Conservation (phyloP, 257 asterid species). For the Rehmannia glutinosa region DNA sequence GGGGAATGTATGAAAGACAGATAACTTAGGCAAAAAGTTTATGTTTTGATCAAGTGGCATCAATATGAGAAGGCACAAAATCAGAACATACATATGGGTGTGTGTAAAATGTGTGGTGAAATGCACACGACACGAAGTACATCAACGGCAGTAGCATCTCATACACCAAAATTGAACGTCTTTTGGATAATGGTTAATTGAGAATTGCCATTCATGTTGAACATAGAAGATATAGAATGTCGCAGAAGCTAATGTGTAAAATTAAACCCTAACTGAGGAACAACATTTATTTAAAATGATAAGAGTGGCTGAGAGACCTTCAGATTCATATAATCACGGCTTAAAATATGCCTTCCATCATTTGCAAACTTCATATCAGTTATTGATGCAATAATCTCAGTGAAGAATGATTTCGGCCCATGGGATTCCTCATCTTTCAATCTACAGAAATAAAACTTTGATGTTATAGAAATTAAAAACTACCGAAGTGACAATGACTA, state of each 20-base stretch:
- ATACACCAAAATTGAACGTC: too few relatives aligned
- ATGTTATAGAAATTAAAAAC: slow-evolving; percentile 9
- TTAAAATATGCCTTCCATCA: slow-evolving; percentile 70
- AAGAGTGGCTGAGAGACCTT: slow-evolving; percentile 42
- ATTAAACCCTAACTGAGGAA: slow-evolving; percentile 7
- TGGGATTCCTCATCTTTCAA: slow-evolving; percentile 52
- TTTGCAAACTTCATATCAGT: slow-evolving; percentile 70
- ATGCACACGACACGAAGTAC: not conserved
- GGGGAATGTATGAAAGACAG: not conserved
- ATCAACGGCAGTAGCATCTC: too few relatives aligned
- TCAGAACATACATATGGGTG: not conserved
- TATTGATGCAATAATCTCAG: slow-evolving; percentile 66
- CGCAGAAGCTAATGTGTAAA: slow-evolving; percentile 9
- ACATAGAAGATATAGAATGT: slow-evolving; percentile 1
- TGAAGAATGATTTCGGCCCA: slow-evolving; percentile 65
- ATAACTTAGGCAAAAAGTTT: not conserved
- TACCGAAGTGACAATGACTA: not conserved
- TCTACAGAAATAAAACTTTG: slow-evolving; percentile 30
- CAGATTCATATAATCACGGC: slow-evolving; percentile 72
- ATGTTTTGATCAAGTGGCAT: not conserved
- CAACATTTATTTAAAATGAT: slow-evolving; percentile 6
- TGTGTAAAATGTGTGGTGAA: too few relatives aligned
- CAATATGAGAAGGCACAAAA: slow-evolving; percentile 9
- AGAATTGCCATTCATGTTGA: slow-evolving; percentile 6
- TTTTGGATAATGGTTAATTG: too few relatives aligned